phyloP scores from a whole-genome alignment of 768 basidiomycete species.

The Mrakia frigida region DNA sequence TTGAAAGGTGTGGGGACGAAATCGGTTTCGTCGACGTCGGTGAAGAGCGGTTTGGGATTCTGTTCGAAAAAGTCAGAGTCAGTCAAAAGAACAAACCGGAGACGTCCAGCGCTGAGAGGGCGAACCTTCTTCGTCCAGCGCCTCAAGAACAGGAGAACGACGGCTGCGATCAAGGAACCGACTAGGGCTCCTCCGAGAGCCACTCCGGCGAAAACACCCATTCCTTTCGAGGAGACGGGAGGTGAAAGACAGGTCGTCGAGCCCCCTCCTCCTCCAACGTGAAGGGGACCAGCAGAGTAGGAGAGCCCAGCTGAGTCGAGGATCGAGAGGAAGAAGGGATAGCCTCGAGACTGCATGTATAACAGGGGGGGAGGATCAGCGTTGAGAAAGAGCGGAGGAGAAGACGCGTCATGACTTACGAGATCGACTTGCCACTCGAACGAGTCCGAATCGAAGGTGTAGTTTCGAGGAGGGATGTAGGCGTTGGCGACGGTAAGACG shows the following conservation, averaged over 20 bases:
- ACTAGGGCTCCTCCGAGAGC: background rate
- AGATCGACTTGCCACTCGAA: conserved; percentile 5
- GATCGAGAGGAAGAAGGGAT: background rate
- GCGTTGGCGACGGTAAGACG: background rate
- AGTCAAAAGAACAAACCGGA: no score
- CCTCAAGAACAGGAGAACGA: background rate
- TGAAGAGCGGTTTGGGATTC: conserved; percentile 1
- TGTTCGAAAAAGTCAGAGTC: background rate
- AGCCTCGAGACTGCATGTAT: background rate
- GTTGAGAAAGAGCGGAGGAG: no score
- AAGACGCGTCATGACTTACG: background rate
- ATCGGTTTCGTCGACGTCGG: background rate
- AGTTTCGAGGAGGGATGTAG: conserved; percentile 9
- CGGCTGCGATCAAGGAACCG: background rate
- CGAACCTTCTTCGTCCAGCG: background rate
- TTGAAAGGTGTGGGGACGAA: background rate
- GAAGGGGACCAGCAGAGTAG: conserved; percentile 4
- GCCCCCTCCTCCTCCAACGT: conserved; percentile 12
- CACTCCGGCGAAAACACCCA: background rate
- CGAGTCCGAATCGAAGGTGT: background rate
- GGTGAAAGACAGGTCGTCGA: background rate
- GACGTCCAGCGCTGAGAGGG: no score
- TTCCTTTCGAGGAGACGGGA: background rate
- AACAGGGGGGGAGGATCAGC: background rate
- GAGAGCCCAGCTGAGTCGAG: background rate